These are phyloP conservation scores for Solanum sitiens DNA, from an alignment of 257 asterid species.

Conservation along the genomic window DNA sequence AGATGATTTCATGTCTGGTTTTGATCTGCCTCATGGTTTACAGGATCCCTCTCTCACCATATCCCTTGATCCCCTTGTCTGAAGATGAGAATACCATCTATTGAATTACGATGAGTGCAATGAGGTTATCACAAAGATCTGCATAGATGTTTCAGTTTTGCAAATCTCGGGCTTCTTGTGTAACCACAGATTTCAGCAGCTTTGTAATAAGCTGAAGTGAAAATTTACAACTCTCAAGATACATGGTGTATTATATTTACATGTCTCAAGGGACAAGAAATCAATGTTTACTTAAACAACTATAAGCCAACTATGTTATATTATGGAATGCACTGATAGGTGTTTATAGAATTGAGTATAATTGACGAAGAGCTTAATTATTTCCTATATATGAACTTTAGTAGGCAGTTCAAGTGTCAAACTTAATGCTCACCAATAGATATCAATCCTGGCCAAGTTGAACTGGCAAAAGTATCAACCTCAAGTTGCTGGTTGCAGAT, in stretches of 20 bases:
- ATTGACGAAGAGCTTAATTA: not conserved
- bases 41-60: constrained; percentile 30
- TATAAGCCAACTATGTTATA: not conserved
- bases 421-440: not conserved
- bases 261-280: not conserved
- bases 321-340: not conserved
- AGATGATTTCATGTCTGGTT: constrained; percentile 62
- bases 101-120: not conserved
- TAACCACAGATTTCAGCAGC: not conserved
- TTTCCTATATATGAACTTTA: not conserved
- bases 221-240: not conserved
- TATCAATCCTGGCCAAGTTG: not conserved
- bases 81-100: not conserved
- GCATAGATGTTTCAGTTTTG: not conserved
- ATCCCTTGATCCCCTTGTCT: constrained; percentile 43
- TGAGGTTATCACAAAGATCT: not conserved
- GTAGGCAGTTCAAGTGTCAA: not conserved
- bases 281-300: not conserved
- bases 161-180: not conserved
- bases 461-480: not conserved
- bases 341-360: not conserved
- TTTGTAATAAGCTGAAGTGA: not conserved
- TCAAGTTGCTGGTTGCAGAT: constrained; percentile 44
- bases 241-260: not conserved
- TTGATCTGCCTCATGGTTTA: constrained; percentile 26